phyloP scores from a whole-genome alignment of 176 grass and related monocot species.

The bread wheat (Triticum aestivum) region DNA sequence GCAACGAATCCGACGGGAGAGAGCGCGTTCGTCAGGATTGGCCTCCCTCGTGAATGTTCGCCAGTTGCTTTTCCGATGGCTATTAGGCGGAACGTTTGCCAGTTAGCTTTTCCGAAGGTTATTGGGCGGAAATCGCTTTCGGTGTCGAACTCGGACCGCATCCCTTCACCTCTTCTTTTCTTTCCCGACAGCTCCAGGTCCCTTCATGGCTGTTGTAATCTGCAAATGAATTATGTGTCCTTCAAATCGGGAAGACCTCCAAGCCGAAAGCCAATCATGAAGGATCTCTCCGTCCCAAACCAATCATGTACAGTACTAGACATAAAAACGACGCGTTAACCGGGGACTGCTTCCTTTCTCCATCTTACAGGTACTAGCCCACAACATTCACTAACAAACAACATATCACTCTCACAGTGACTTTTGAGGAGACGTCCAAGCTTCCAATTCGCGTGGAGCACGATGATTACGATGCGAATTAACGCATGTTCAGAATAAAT shows the following conservation, averaged over 20 bases:
- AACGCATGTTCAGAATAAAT: neutral
- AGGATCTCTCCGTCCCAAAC: neutral
- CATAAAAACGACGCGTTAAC: neutral
- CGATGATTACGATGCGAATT: neutral
- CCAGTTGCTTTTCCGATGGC: no score
- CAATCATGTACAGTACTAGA: neutral
- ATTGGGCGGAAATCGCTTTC: no score
- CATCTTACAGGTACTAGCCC: conserved; percentile 7
- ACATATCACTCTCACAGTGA: conserved; percentile 20
- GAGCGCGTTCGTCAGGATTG: no score
- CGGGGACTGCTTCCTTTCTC: neutral
- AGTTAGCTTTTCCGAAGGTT: no score
- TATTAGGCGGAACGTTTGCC: no score
- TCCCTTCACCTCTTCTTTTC: neutral
- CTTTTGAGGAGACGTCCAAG: neutral
- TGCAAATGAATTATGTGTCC: neutral
- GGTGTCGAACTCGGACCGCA: neutral
- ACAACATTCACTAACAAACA: neutral
- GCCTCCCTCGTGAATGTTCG: no score
- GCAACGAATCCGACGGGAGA: no score
- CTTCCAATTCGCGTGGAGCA: conserved; percentile 15
- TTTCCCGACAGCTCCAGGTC: neutral
- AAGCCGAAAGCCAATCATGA: conserved; percentile 11
- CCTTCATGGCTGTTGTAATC: neutral
- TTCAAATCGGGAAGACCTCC: neutral